Evolutionary conservation across 306 rosid species (phyloP).

Genomic region (Citrullus amarus): DNA sequence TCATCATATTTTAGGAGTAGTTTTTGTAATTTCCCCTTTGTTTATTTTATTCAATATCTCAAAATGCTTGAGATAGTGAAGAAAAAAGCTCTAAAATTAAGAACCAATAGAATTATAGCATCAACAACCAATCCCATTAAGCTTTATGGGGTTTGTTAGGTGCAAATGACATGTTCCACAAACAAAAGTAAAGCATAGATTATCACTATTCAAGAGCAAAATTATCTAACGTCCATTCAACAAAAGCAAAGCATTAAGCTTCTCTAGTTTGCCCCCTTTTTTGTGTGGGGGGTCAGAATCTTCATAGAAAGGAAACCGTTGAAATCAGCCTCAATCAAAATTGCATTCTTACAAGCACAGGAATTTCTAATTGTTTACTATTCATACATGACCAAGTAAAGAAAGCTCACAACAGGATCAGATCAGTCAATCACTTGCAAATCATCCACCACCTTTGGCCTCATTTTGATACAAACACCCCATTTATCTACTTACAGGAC

Average conservation of each 20-base stretch:
- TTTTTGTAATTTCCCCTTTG: too few species aligned
- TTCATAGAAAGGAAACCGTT: background rate
- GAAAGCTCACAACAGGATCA: background rate
- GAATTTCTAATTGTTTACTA: background rate
- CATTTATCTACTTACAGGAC: background rate
- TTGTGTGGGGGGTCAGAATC: background rate
- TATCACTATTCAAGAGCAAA: background rate
- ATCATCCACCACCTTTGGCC: background rate
- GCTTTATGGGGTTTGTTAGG: background rate
- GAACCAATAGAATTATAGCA: background rate
- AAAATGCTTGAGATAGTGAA: too few species aligned
- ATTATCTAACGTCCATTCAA: background rate
- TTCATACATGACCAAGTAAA: background rate
- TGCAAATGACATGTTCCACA: conserved; percentile 2
- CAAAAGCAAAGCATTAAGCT: background rate
- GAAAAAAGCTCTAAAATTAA: background rate
- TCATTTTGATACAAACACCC: background rate
- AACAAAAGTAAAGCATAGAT: background rate
- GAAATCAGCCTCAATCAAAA: background rate
- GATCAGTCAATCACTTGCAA: background rate
- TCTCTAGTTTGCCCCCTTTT: background rate
- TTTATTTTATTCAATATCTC: too few species aligned
- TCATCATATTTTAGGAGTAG: too few species aligned
- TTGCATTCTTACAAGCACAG: background rate
- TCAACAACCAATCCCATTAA: background rate